Evolutionary conservation across 176 grass and related monocot genomes (phyloP).

Genomic region (Guadua angustifolia): DNA sequence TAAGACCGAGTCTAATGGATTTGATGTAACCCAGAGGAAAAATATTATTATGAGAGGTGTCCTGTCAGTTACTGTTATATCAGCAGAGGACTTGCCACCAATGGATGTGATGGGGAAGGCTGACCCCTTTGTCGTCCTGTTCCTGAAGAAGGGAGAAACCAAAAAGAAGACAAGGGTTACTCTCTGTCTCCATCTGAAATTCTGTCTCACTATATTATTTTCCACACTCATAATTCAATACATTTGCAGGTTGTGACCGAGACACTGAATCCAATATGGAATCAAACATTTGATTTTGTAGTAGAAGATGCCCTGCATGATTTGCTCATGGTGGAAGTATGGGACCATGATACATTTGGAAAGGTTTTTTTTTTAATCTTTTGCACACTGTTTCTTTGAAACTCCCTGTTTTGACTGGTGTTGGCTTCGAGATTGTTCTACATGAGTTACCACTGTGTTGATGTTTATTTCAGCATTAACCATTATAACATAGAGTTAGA

Average conservation of each 20-base stretch:
- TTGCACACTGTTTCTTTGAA: background rate
- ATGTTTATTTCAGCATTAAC: background rate
- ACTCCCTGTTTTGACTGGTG: background rate
- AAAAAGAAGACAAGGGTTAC: slow-evolving; percentile 95
- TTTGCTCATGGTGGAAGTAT: slow-evolving; percentile 98
- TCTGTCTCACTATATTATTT: slow-evolving; percentile 6
- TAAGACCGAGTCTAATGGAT: slow-evolving; percentile 74
- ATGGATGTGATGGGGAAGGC: slow-evolving; percentile 98
- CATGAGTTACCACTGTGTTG: background rate
- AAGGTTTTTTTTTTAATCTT: slow-evolving; percentile 55
- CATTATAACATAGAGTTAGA: background rate
- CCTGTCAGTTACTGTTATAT: slow-evolving; percentile 89
- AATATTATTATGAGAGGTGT: slow-evolving; percentile 96
- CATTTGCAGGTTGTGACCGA: slow-evolving; percentile 84
- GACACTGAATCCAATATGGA: slow-evolving; percentile 90
- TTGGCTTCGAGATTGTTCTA: slow-evolving; percentile 31
- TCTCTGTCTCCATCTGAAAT: slow-evolving; percentile 19
- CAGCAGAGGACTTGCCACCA: slow-evolving; percentile 86
- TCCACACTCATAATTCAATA: slow-evolving; percentile 6
- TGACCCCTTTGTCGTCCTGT: slow-evolving; percentile 87
- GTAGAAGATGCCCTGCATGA: slow-evolving; percentile 98
- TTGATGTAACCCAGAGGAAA: slow-evolving; percentile 75
- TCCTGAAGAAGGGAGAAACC: slow-evolving; percentile 84
- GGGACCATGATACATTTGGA: slow-evolving; percentile 96
- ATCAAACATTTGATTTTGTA: slow-evolving; percentile 93